These are phyloP conservation scores for Neurospora cerealis DNA, from an alignment of 495 filamentous ascomycete genomes.

Conservation along the genomic window DNA sequence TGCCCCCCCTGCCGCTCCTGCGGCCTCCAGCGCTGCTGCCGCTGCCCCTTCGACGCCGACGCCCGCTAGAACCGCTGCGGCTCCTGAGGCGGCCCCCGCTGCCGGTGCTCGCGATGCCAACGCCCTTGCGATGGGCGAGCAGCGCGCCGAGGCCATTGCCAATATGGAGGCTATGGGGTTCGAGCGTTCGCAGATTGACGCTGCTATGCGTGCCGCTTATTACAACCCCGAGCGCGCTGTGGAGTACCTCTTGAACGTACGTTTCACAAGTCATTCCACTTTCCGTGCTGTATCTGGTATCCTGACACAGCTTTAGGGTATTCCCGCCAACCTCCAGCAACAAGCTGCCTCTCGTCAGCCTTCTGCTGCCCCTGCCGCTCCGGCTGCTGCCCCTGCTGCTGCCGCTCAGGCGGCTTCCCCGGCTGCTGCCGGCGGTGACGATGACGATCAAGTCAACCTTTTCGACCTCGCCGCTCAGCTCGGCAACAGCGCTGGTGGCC, in stretches of 20 bases:
- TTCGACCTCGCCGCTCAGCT: constrained; percentile 84
- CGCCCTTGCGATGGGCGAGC: constrained; percentile 70
- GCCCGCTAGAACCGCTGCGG: constrained; percentile 34
- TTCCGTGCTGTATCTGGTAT: constrained; percentile 56
- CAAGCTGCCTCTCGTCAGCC: constrained; percentile 30
- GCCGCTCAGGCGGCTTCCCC: constrained; percentile 26
- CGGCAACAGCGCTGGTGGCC: constrained; percentile 45
- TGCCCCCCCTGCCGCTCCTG: constrained; percentile 48
- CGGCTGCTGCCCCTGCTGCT: constrained; percentile 26
- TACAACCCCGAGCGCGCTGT: constrained; percentile 96
- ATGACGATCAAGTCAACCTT: constrained; percentile 71
- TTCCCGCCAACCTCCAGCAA: constrained; percentile 69
- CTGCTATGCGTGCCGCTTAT: constrained; percentile 90
- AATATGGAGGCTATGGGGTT: constrained; percentile 98
- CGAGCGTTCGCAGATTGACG: constrained; percentile 71
- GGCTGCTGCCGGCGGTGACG: constrained; percentile 38
- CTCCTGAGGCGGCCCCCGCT: constrained; percentile 27
- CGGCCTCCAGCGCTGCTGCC: constrained; percentile 39
- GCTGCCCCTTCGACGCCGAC: constrained; percentile 64
- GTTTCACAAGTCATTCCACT: constrained; percentile 17
- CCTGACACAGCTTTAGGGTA: constrained; percentile 79
- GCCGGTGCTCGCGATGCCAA: constrained; percentile 51
- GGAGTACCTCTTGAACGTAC: constrained; percentile 82
- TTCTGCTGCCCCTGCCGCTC: constrained; percentile 20
- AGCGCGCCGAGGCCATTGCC: constrained; percentile 75